Conservation (phyloP, 1,139 yeast species). For the Candida sanyaensis region DNA sequence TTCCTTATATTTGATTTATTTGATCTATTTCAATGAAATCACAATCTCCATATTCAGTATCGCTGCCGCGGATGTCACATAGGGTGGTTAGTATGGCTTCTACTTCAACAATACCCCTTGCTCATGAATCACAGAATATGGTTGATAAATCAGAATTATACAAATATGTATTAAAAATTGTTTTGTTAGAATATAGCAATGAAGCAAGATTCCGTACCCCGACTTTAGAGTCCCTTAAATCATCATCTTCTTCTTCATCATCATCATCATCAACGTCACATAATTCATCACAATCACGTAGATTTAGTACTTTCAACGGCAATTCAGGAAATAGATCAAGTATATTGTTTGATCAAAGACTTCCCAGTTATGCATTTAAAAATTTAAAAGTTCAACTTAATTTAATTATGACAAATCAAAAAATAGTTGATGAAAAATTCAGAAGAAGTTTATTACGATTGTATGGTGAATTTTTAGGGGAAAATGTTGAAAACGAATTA, state of each 20-base stretch:
- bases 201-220: slow-evolving; percentile 60
- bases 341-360: slow-evolving; percentile 19
- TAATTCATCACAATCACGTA: neutral
- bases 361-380: slow-evolving; percentile 52
- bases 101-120: slow-evolving; percentile 2
- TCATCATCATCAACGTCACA: neutral
- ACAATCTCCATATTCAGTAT: neutral
- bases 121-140: neutral
- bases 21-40: neutral
- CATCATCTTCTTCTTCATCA: neutral
- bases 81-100: slow-evolving; percentile 8
- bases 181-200: slow-evolving; percentile 56
- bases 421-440: slow-evolving; percentile 35
- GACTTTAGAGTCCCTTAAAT: slow-evolving; percentile 14
- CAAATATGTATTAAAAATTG: slow-evolving; percentile 45
- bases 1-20: no score
- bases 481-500: slow-evolving; percentile 41
- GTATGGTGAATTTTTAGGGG: slow-evolving; percentile 62
- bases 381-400: slow-evolving; percentile 52
- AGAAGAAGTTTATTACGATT: slow-evolving; percentile 55
- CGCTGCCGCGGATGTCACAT: neutral
- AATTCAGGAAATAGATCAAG: slow-evolving; percentile 8
- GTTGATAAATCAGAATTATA: slow-evolving; percentile 25
- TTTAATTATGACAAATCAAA: slow-evolving; percentile 55
- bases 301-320: neutral